Conservation (phyloP, 352 stramenopile genomes). For the Aphanomyces astaci region DNA sequence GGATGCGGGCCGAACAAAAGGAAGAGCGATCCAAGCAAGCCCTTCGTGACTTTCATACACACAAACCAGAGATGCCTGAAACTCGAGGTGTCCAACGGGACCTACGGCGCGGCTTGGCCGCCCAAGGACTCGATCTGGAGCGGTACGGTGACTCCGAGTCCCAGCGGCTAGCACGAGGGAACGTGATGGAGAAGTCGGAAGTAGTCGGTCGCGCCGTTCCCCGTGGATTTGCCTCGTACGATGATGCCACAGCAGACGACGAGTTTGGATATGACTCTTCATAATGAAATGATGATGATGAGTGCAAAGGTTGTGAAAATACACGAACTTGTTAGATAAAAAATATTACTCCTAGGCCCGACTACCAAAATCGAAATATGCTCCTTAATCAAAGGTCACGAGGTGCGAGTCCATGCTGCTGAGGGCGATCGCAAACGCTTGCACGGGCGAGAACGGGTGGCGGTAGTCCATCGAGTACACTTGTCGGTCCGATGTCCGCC, state of each 20-base stretch:
- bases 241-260: neutral
- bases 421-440: conserved; percentile 80
- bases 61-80: conserved; percentile 3
- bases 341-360: neutral
- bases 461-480: conserved; percentile 86
- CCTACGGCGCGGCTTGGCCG: neutral
- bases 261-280: neutral
- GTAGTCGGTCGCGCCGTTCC: neutral
- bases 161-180: neutral
- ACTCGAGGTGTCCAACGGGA: neutral
- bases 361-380: neutral
- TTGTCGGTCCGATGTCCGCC: conserved; percentile 74
- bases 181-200: neutral
- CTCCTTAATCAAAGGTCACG: conserved; percentile 71
- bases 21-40: neutral
- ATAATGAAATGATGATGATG: neutral
- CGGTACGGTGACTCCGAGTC: conserved; percentile 1
- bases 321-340: neutral
- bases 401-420: conserved; percentile 85
- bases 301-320: too few relatives aligned
- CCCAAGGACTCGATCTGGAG: neutral
- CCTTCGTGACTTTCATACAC: neutral
- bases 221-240: neutral
- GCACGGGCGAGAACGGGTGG: conserved; percentile 74
- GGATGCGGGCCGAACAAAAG: neutral